phyloP scores from a whole-genome alignment of 2,329 filamentous ascomycete genomes.

The Colletotrichum endophyticum region DNA sequence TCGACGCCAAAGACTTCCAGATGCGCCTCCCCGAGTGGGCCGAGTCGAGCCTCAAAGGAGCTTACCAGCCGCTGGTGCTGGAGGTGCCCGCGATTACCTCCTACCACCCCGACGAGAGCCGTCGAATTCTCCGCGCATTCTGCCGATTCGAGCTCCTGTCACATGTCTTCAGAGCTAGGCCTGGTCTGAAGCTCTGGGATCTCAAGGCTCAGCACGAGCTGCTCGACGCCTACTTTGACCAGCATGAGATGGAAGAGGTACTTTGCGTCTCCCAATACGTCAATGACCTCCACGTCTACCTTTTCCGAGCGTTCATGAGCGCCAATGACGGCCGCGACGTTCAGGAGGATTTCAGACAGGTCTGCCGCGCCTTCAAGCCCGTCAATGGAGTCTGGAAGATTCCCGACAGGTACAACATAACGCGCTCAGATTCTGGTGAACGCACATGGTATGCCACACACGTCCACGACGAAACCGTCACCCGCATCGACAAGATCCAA shows the following conservation, averaged over 20 bases:
- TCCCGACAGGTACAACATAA: background rate
- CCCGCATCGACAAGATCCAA: background rate
- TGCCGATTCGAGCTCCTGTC: background rate
- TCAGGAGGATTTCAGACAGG: background rate
- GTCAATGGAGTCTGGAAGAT: background rate
- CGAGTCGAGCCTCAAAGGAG: background rate
- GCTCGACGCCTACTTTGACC: background rate
- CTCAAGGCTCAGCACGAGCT: background rate
- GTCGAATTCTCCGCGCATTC: background rate
- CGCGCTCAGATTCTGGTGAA: background rate
- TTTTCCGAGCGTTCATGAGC: background rate
- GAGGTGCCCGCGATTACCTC: background rate
- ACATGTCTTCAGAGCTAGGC: background rate
- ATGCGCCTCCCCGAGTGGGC: background rate
- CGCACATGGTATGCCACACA: background rate
- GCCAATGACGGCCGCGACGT: background rate
- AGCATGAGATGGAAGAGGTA: slow-evolving; percentile 1
- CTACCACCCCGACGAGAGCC: background rate
- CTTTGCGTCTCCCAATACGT: background rate
- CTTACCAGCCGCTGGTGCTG: background rate
- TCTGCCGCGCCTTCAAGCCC: background rate
- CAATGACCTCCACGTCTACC: background rate
- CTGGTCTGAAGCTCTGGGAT: background rate
- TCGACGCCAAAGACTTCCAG: background rate
- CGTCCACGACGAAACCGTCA: background rate